Evolutionary conservation across 768 basidiomycete genomes (phyloP).

Genomic region (Agaricus bisporus): DNA sequence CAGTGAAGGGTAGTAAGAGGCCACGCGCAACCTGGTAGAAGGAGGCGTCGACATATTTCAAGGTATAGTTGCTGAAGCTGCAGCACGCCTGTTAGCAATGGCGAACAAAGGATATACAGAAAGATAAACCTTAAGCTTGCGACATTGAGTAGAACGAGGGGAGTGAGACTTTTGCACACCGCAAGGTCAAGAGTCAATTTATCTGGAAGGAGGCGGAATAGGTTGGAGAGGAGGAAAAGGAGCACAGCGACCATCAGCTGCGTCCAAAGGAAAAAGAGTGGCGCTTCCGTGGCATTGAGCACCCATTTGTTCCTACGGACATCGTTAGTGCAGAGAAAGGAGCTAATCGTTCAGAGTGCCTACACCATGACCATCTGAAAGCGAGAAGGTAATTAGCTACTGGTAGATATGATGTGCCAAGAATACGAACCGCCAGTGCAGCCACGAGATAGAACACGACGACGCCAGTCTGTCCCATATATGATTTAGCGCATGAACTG

Average conservation of each 20-base stretch:
- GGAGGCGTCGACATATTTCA: conserved; percentile 92
- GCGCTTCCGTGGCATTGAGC: conserved; percentile 62
- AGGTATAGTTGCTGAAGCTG: conserved; percentile 85
- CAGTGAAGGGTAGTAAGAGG: conserved; percentile 90
- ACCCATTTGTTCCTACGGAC: conserved; percentile 84
- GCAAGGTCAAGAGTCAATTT: conserved; percentile 58
- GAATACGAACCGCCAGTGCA: conserved; percentile 67
- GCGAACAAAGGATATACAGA: neutral
- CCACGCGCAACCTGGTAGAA: conserved; percentile 96
- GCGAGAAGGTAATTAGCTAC: neutral
- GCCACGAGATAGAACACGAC: conserved; percentile 88
- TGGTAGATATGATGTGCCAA: neutral
- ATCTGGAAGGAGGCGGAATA: conserved; percentile 59
- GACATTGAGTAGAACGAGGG: conserved; percentile 74
- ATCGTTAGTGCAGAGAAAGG: conserved; percentile 10
- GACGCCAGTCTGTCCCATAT: conserved; percentile 50
- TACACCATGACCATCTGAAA: conserved; percentile 89
- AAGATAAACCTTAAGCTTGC: conserved; percentile 67
- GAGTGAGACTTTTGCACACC: conserved; percentile 65
- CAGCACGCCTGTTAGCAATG: neutral
- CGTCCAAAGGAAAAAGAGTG: conserved; percentile 81
- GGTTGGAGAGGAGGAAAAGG: conserved; percentile 62
- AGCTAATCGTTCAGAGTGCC: conserved; percentile 6
- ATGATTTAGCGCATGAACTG: neutral
- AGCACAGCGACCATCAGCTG: conserved; percentile 78